Evolutionary conservation across 192 early-diverging fungal species (phyloP), one percentile per base, ranked within the genome.

Genomic region (Gorgonomyces haynaldii): DNA sequence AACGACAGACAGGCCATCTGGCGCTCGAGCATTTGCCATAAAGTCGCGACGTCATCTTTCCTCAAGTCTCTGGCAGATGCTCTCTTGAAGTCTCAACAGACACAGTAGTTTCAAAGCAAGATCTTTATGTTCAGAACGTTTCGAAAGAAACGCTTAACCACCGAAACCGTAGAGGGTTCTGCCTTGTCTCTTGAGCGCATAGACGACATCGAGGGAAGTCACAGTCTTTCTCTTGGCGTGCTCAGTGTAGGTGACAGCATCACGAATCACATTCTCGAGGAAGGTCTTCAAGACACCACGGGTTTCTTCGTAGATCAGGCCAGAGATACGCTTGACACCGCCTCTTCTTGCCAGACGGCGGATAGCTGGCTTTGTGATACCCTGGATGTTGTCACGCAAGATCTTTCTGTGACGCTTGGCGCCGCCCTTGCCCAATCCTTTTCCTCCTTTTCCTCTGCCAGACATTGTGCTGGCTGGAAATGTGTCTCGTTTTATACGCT

Each of bases 401-500:
- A 97, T 97, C 83, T 97, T 97, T 70, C 94, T 84, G 73, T 97
- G 94, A 69, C 93, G 93, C 84, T 97, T 97, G 72, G 93, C 93
- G 37, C 93, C 93, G 38, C 93, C 93, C 82, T 97, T 97, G 82
- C 93, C 93, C 42, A 97, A 78, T 67, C 93, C 91, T 75, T 96
- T 96, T 78, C 93, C 93, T 67, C 93, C 93, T 77, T 97, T 97
- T 69, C 93, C 93, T 63, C 93, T 86, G 64, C 93, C 93, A 81
- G 93, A 81, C 93, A 96, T 89, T 62, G 23, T 64, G 25, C 22
- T 49, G 38, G 1, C 3, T 37, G 28, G 2, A 15, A 29, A 1
- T 0, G 49, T 39, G 21, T 0, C 0, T 3, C 7, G 1, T 51
- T 39, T 41, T 41, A 41, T 41, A 41, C 39, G 41, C 24, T 50